Conservation (phyloP, 331 rosid genomes). For the Arachis monticola region DNA sequence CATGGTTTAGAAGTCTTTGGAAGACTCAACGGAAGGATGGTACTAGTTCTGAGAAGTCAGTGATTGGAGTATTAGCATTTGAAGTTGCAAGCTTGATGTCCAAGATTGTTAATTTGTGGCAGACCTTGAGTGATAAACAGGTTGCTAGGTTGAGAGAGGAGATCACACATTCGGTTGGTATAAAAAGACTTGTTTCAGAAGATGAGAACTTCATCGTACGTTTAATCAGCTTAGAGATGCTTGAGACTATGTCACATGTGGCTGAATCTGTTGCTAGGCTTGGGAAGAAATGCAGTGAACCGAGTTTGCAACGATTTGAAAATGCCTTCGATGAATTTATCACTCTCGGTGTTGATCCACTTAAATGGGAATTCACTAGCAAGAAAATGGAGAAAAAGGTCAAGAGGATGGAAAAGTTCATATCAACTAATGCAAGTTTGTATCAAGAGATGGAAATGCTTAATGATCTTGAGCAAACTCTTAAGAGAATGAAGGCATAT, state of each 20-base stretch:
- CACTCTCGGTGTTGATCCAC: slow-evolving; percentile 58
- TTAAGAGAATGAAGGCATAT: slow-evolving; percentile 73
- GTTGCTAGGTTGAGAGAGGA: slow-evolving; percentile 73
- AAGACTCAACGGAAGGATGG: slow-evolving; percentile 71
- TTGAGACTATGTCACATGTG: slow-evolving; percentile 69
- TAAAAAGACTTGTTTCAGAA: slow-evolving; percentile 81
- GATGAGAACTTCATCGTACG: slow-evolving; percentile 67
- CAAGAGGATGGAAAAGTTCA: slow-evolving; percentile 86
- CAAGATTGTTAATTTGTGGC: slow-evolving; percentile 88
- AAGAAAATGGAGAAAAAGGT: slow-evolving; percentile 90
- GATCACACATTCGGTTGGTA: slow-evolving; percentile 70
- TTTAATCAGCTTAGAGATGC: slow-evolving; percentile 71
- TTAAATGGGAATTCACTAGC: slow-evolving; percentile 68
- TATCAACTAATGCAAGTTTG: slow-evolving; percentile 76
- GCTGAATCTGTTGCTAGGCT: slow-evolving; percentile 89
- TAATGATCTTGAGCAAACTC: slow-evolving; percentile 84
- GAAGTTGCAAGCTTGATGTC: slow-evolving; percentile 97
- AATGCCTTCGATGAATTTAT: slow-evolving; percentile 59
- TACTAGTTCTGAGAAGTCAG: slow-evolving; percentile 59
- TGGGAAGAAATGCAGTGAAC: slow-evolving; percentile 80
- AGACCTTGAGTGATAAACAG: slow-evolving; percentile 78
- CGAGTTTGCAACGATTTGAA: slow-evolving; percentile 68
- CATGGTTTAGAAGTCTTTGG: slow-evolving; percentile 93
- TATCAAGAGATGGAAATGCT: slow-evolving; percentile 95
- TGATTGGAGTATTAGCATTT: slow-evolving; percentile 85